Conservation (phyloP, 768 basidiomycete species). For the Suillus sp. region DNA sequence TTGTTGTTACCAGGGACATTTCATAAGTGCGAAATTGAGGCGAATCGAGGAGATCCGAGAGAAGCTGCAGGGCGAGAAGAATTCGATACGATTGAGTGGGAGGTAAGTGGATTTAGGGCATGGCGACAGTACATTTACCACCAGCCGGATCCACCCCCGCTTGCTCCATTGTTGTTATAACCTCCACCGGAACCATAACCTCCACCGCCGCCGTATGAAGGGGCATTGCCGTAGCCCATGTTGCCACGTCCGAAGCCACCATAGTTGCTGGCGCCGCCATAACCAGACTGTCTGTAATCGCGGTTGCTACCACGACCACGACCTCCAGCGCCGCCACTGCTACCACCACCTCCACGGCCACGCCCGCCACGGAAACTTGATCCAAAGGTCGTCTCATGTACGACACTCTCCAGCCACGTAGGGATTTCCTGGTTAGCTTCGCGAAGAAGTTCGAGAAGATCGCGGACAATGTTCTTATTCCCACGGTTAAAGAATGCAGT, state of each 20-base stretch:
- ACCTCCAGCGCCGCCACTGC: conserved; percentile 44
- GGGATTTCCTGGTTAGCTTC: conserved; percentile 98
- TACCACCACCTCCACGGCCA: conserved; percentile 59
- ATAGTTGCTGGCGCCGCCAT: conserved; percentile 38
- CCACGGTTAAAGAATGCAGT: conserved; percentile 97
- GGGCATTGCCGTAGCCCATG: conserved; percentile 29
- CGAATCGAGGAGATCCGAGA: conserved; percentile 23
- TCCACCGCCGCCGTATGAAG: conserved; percentile 41
- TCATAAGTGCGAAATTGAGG: conserved; percentile 22
- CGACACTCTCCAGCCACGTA: conserved; percentile 84
- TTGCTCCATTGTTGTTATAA: conserved; percentile 25
- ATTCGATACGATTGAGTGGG: conserved; percentile 10
- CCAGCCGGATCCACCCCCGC: conserved; percentile 43
- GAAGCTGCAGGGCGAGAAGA: conserved; percentile 12
- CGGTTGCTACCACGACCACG: conserved; percentile 42
- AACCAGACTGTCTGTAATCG: conserved; percentile 35
- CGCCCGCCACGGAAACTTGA: conserved; percentile 51
- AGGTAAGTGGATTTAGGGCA: conserved; percentile 18
- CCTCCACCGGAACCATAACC: conserved; percentile 40
- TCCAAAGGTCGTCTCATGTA: conserved; percentile 78
- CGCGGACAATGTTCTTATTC: conserved; percentile 90
- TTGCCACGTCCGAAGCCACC: conserved; percentile 32
- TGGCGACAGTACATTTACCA: conserved; percentile 40
- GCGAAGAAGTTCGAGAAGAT: conserved; percentile 88
- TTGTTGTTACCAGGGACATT: conserved; percentile 24